Evolutionary conservation across 495 filamentous ascomycete genomes (phyloP).

Genomic region (Tuber brumale): DNA sequence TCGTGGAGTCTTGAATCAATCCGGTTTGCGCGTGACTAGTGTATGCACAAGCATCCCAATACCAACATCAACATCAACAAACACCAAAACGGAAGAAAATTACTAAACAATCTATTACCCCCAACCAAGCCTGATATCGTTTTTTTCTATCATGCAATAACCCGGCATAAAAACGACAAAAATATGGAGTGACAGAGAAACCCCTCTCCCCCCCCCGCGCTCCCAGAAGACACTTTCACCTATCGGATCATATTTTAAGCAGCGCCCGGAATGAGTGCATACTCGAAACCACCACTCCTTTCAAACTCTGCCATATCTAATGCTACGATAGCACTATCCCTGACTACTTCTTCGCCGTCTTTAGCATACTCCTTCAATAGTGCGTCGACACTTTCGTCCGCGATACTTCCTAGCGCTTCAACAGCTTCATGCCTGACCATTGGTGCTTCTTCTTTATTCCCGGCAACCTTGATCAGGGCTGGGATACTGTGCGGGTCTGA

Average conservation of each 20-base stretch:
- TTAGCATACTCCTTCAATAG: conserved; percentile 75
- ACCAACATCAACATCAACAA: neutral
- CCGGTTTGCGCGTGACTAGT: neutral
- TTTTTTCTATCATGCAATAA: neutral
- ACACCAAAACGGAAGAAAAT: neutral
- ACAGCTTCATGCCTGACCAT: conserved; percentile 99
- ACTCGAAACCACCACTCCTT: conserved; percentile 79
- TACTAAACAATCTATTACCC: neutral
- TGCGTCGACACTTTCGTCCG: conserved; percentile 86
- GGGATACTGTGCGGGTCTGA: conserved; percentile 94
- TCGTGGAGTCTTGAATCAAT: neutral
- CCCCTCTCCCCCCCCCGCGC: too few species aligned
- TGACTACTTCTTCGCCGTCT: conserved; percentile 85
- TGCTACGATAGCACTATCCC: conserved; percentile 90
- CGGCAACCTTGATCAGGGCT: conserved; percentile 68
- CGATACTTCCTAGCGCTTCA: conserved; percentile 92
- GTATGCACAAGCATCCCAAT: neutral
- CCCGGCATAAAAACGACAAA: neutral
- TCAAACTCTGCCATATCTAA: conserved; percentile 98
- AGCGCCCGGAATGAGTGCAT: conserved; percentile 73
- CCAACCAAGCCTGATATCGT: neutral
- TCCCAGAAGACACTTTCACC: neutral
- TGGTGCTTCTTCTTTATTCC: conserved; percentile 70
- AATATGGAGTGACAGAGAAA: neutral
- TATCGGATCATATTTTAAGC: neutral